Evolutionary conservation across 2,329 filamentous ascomycete genomes (phyloP), one percentile per base, ranked within the genome.

Genomic region (Tetracladium maxilliforme): DNA sequence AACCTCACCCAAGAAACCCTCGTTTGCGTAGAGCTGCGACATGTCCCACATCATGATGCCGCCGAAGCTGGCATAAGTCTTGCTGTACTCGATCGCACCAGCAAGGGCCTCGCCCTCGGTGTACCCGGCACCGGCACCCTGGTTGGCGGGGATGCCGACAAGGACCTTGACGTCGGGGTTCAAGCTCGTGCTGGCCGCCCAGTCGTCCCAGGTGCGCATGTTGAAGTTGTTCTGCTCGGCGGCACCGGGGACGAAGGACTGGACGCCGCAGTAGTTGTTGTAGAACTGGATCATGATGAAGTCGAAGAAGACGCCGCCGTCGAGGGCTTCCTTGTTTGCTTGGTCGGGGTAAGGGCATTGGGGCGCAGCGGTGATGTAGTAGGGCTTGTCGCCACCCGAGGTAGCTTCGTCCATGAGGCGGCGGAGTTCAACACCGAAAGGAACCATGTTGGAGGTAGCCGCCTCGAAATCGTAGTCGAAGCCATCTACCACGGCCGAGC

Each of bases 401-500:
- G 25, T 27, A 6, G 30, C 27, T 6, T 21, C 49, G 35, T 69
- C 54, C 57, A 73, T 72, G 17, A 59, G 46, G 10, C 44, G 37
- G 16, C 71, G 65, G 7, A 81, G 58, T 27, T 61, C 52, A 19
- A 57, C 52, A 2, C 62, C 72, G 36, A 82, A 78, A 2, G 64
- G 49, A 1, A 54, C 57, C 50, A 76, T 69, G 49, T 79, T 72
- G 23, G 47, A 47, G 10, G 64, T 61, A 4, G 48, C 46, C 5
- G 64, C 56, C 49, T 83, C 77, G 33, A 83, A 72, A 44, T 84
- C 78, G 34, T 83, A 70, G 48, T 84, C 78, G 44, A 84, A 82
- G 5, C 79, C 79, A 43, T 84, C 75, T 21, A 84, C 51, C 4
- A 67, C 56, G 7, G 70, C 66, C 9, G 51, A 48, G 27, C 72